Evolutionary conservation across 1,139 yeast species (phyloP), one percentile per base, ranked within the genome.

Genomic region (Geotrichum cucujoidarum): DNA sequence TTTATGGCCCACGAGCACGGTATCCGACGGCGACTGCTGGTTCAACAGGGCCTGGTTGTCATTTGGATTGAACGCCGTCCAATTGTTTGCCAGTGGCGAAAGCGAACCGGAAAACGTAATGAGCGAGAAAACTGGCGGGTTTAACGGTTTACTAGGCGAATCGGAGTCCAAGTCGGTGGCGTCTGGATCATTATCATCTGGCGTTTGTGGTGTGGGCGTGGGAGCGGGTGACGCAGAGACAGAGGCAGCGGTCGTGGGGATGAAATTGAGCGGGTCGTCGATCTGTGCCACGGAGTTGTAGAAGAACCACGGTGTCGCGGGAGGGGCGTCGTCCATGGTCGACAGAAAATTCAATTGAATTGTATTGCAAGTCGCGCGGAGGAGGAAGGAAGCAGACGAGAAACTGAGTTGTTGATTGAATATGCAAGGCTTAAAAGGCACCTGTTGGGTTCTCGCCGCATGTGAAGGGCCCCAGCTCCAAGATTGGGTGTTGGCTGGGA

Each of bases 31-130:
- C 27, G 6, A 6, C 6, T 6, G 10, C 10, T 30, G 14, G 11
- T 33, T 5, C 10, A 14, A 8, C 16, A 39, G 25, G 16, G 60
- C 53, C 5, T 38, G 42, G 45, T 60, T 62, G 50, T 69, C 73
- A 33, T 59, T 55, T 1, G 73, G 72, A 20, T 57, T 62, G 57
- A 69, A 69, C 2, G 73, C 70, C 11, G 59, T 56, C 73, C 73
- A 69, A 14, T 55, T 18, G 6, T 37, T 53, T 2, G 58, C 33
- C 40, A 52, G 53, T 2, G 69, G 69, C 2, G 53, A 49, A 1
- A 65, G 51, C 2, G 60, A 40, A 6, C 66, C 65, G 1, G 62
- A 56, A 35, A 60, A 58, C 37, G 29, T 48, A 37, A 42, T 39
- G 2, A 34, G 37, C 2, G 58, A 51, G 45, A 52, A 58, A 35